Conservation (phyloP, 345 rosid species). For the Erysimum cheiranthoides region DNA sequence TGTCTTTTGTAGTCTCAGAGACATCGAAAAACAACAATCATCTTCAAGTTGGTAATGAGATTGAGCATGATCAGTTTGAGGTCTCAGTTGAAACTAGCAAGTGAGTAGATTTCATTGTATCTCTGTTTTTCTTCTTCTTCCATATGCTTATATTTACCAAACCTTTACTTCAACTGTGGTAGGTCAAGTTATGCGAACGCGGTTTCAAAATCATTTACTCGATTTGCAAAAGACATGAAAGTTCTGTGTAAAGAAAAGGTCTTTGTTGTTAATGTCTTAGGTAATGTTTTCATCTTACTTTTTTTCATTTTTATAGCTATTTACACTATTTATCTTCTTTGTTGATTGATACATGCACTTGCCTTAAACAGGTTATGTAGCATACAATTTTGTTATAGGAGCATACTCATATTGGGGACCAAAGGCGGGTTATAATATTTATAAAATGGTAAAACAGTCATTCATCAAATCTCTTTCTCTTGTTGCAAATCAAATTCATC, state of each 20-base stretch:
- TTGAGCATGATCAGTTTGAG: conserved; percentile 19
- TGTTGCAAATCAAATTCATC: conserved; percentile 4
- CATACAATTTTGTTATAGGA: conserved; percentile 92
- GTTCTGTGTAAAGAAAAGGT: conserved; percentile 32
- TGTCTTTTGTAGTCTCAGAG: conserved; percentile 18
- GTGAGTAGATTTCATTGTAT: conserved; percentile 21
- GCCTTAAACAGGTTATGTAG: conserved; percentile 50
- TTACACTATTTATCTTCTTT: background rate
- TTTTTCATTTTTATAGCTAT: background rate
- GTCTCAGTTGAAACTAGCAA: conserved; percentile 26
- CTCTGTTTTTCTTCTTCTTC: background rate
- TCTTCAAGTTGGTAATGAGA: conserved; percentile 29
- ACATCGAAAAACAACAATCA: conserved; percentile 26
- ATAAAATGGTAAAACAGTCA: conserved; percentile 58
- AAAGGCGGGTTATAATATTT: conserved; percentile 90
- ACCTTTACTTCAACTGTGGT: background rate
- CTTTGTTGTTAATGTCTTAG: conserved; percentile 42
- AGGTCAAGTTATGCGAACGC: conserved; percentile 15
- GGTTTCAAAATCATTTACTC: conserved; percentile 22
- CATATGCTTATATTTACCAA: background rate
- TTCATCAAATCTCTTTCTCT: background rate
- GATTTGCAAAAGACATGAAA: conserved; percentile 35
- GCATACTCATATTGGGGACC: conserved; percentile 99
- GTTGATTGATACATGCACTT: background rate
- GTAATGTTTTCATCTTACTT: conserved; percentile 6